Evolutionary conservation across 2,329 filamentous ascomycete species (phyloP), one percentile per base, ranked within the genome.

Genomic region (Xylaria sp.): DNA sequence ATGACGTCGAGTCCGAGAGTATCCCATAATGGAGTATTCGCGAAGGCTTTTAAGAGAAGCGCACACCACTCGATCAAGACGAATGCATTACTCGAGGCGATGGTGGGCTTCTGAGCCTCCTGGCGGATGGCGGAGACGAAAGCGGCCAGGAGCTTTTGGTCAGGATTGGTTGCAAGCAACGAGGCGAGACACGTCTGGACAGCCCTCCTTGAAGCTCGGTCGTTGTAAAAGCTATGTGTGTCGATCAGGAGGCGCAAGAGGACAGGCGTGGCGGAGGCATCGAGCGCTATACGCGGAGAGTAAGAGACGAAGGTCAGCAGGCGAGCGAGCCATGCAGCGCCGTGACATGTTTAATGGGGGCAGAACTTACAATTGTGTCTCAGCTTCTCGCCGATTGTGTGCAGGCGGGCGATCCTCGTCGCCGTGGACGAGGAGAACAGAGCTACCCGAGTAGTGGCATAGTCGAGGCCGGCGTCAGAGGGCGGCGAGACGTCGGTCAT

Each of bases 51-150:
- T 69, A 97, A 85, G 53, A 97, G 79, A 61, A 94, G 77, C 61
- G 90, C 91, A 76, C 89, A 92, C 94, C 94, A 99, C 76, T 97
- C 92, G 14, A 95, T 84, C 69, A 99, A 82, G 51, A 96, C 92
- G 74, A 97, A 96, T 4, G 93, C 91, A 77, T 88, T 96, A 45
- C 85, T 87, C 15, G 90, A 80, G 33, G 94, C 92, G 71, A 98
- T 89, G 66, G 87, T 89, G 17, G 84, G 80, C 76, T 96, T 97
- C 66, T 86, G 83, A 14, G 89, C 86, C 77, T 99, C 94, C 33
- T 83, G 79, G 64, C 89, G 86, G 62, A 97, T 77, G 52, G 85
- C 85, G 45, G 84, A 82, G 46, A 92, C 83, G 61, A 97, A 85
- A 1, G 84, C 81, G 40, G 86, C 80, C 51, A 95, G 78, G 25